A percentile compares a stretch with the other conserved stretches of the same genome.
Evolutionary conservation across 768 basidiomycete genomes (phyloP).

Genomic region (Tricholoma matsutake): DNA sequence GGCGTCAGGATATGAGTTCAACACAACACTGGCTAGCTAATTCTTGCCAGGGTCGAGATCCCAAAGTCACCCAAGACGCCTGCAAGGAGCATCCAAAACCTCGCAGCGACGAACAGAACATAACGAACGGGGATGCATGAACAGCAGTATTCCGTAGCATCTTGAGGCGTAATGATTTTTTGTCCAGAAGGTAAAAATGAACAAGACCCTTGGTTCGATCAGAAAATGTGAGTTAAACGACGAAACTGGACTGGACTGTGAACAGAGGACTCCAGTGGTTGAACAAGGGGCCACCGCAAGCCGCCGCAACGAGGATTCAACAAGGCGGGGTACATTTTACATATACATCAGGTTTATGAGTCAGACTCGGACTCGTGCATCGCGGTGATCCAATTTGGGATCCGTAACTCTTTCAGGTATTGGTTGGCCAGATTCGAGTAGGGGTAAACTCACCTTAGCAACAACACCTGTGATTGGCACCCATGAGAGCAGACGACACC

Average conservation of each 20-base stretch:
- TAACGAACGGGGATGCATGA: conserved; percentile 8
- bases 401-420: too few relatives aligned
- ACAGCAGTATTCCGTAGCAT: conserved; percentile 9
- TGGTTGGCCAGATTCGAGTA: too few relatives aligned
- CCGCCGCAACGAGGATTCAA: conserved; percentile 5
- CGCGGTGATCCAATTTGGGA: too few relatives aligned
- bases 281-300: conserved; percentile 15
- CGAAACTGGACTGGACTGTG: conserved; percentile 15
- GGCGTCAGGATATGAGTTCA: not conserved
- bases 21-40: conserved; percentile 1
- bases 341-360: not conserved
- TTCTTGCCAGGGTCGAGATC: conserved; percentile 6
- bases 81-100: conserved; percentile 10
- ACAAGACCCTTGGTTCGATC: conserved; percentile 18
- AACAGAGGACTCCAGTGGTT: not conserved
- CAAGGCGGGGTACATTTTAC: not conserved
- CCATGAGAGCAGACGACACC: too few relatives aligned
- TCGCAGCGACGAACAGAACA: not conserved
- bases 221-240: conserved; percentile 1
- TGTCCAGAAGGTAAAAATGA: conserved; percentile 6
- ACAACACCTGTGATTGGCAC: too few relatives aligned
- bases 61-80: conserved; percentile 9
- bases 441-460: too few relatives aligned
- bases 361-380: too few relatives aligned
- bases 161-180: conserved; percentile 4